A percentile compares a stretch with the other conserved stretches of the same genome.
phyloP scores from a whole-genome alignment of 352 stramenopile species.

The Peronospora tabacina region DNA sequence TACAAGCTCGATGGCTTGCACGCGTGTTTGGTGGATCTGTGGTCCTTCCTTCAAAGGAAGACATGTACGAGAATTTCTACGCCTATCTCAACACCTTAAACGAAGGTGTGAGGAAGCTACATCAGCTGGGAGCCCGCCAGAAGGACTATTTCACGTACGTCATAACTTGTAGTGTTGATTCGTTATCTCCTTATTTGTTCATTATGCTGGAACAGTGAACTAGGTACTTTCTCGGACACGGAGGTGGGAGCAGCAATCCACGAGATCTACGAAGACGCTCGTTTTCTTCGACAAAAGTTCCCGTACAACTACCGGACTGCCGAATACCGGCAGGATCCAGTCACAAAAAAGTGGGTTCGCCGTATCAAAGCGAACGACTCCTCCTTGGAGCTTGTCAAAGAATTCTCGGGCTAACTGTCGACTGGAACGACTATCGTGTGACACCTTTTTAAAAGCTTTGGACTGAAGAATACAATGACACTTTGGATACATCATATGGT shows the following conservation, averaged over 20 bases:
- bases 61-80: conserved; percentile 64
- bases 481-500: neutral
- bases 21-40: conserved; percentile 39
- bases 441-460: neutral
- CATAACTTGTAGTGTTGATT: neutral
- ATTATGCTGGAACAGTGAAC: conserved; percentile 23
- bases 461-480: neutral
- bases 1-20: conserved; percentile 66
- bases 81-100: conserved; percentile 34
- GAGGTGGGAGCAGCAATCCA: conserved; percentile 42
- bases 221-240: conserved; percentile 30
- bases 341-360: conserved; percentile 36
- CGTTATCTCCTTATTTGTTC: conserved; percentile 3
- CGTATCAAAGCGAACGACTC: conserved; percentile 24
- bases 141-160: conserved; percentile 48
- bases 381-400: conserved; percentile 21
- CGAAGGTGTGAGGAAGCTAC: conserved; percentile 51
- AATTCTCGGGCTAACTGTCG: conserved; percentile 20
- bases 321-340: conserved; percentile 42
- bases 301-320: conserved; percentile 58
- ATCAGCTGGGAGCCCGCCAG: conserved; percentile 49
- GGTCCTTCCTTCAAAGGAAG: conserved; percentile 46
- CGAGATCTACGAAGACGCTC: conserved; percentile 62
- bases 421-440: neutral
- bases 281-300: conserved; percentile 44